Base-by-base conservation (phyloP, 139 green algal species). In the Coccomyxa sp. region DNA sequence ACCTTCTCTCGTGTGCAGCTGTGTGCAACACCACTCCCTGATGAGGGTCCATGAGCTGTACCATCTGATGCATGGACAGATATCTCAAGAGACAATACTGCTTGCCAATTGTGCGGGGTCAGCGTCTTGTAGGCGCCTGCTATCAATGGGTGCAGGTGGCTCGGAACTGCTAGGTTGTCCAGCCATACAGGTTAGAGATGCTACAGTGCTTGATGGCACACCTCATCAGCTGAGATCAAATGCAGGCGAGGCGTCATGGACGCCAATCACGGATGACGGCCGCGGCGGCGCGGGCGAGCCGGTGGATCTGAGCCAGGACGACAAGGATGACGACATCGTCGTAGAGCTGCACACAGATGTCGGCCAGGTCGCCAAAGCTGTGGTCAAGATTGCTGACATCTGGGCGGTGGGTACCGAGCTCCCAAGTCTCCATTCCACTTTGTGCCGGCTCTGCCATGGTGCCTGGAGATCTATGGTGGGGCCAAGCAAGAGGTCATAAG, bases 301-400 rank as follows among this genome's bases (percentile, higher is more conserved):
- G 27, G 58, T 82, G 44, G 77, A 74, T 24, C 34, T 86, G 73
- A 68, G 54, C 6, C 33, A 40, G 16, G 82, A 75, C 2, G 82
- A 86, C 34, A 29, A 70, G 31, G 68, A 68, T 12, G 73, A 77
- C 6, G 73, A 81, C 31, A 50, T 86, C n/a, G 29, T 78, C 44
- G 77, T 86, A 44, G 82, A 86, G 77, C 64, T 85, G 27, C 72
- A 73, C 58, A 80, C 72, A 40, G 68, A 70, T 8, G 33, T 70
- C 1, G 73, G 78, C 39, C 34, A 74, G 22, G 68, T 85, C 18
- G 82, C 82, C 1, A 14, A 35, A 7, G 78, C 77, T 39, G 55
- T 38, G 27, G 39, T 82, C 2, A 27, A 36, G 44, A 64, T 78
- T 55, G 77, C 64, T 40, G 77, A 82, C 68, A 41, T 86, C 24